phyloP scores from a whole-genome alignment of 129 eudicot genomes.

The Centrapalus pauciflorus region DNA sequence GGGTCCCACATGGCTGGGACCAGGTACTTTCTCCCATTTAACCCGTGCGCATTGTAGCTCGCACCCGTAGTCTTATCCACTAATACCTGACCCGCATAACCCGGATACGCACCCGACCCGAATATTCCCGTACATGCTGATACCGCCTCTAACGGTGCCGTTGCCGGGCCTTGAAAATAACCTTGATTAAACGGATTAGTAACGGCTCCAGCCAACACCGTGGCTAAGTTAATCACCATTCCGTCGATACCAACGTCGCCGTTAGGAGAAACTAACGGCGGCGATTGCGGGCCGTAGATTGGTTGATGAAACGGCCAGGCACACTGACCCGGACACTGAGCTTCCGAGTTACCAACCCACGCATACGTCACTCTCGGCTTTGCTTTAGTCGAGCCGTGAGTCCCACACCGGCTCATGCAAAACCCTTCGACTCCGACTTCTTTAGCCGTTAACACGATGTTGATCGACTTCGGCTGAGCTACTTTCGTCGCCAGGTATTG shows the following conservation, averaged over 20 bases:
- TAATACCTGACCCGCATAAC: slow-evolving; percentile 50
- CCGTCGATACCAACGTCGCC: slow-evolving; percentile 80
- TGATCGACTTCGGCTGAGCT: slow-evolving; percentile 19
- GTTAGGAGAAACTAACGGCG: slow-evolving; percentile 69
- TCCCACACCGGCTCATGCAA: slow-evolving; percentile 64
- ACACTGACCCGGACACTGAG: slow-evolving; percentile 78
- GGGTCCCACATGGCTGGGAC: slow-evolving; percentile 95
- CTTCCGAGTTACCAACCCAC: slow-evolving; percentile 76
- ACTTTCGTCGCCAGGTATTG: slow-evolving; percentile 36
- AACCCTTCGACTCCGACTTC: slow-evolving; percentile 67
- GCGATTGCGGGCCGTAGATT: slow-evolving; percentile 83
- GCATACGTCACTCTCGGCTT: slow-evolving; percentile 43
- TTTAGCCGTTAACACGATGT: slow-evolving; percentile 60
- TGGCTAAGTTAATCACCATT: slow-evolving; percentile 64
- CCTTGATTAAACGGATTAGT: slow-evolving; percentile 71
- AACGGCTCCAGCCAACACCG: slow-evolving; percentile 66
- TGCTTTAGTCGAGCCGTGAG: slow-evolving; percentile 58
- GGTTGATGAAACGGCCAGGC: slow-evolving; percentile 96
- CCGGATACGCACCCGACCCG: slow-evolving; percentile 86
- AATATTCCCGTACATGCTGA: slow-evolving; percentile 66
- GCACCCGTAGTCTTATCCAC: slow-evolving; percentile 70
- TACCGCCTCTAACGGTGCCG: slow-evolving; percentile 71
- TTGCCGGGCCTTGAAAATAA: slow-evolving; percentile 60
- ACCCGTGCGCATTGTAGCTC: slow-evolving; percentile 77
- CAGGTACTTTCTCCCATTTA: slow-evolving; percentile 63